Evolutionary conservation across 2,329 filamentous ascomycete species (phyloP), one percentile per base, ranked within the genome.

Genomic region (Chaetoscypha palmicola): DNA sequence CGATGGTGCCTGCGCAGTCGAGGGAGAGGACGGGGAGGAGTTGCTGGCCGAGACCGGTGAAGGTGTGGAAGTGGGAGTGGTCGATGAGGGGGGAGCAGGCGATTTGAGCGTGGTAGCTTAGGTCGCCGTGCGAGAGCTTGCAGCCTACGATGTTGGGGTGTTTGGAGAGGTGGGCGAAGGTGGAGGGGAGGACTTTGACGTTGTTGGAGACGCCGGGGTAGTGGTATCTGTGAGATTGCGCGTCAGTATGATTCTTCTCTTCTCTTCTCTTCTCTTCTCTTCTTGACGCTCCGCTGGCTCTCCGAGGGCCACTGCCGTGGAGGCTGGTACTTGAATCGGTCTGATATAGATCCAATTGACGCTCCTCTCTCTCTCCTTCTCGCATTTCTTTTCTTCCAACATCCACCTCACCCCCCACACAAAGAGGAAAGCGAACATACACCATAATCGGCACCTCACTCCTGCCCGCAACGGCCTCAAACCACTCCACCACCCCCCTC

Each of bases 61-160:
- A 83, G 22, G 77, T 73, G 52, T 69, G 71, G 65, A 83, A 83
- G 36, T 71, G 64, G 2, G 62, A 56, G 55, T 76, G 70, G 60
- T 82, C 74, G 57, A 83, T 79, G 37, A 67, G 59, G 0, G 79
- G 79, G 53, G 72, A 74, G 3, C 72, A 68, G 3, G 75, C 76
- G 46, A 83, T 73, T 59, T 81, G 74, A 3, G 73, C 69, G 58
- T 81, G 78, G 53, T 74, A 69, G n/a, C 77, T 80, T 36, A 83
- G 70, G 58, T 82, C 77, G 39, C 77, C 79, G 59, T 84, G 80
- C 0, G 78, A 83, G 53, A 84, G 73, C 64, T 84, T 84, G 64
- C 76, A 81, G 39, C 80, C 80, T 3, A 83, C 79, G 46, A 83
- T 82, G 57, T 83, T 83, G 22, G 75, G 70, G 58, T 83, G 79